Percentiles rank a stretch among this genome's conserved stretches.
Conservation (phyloP, 1,139 yeast genomes). For the Pichia sp. region DNA sequence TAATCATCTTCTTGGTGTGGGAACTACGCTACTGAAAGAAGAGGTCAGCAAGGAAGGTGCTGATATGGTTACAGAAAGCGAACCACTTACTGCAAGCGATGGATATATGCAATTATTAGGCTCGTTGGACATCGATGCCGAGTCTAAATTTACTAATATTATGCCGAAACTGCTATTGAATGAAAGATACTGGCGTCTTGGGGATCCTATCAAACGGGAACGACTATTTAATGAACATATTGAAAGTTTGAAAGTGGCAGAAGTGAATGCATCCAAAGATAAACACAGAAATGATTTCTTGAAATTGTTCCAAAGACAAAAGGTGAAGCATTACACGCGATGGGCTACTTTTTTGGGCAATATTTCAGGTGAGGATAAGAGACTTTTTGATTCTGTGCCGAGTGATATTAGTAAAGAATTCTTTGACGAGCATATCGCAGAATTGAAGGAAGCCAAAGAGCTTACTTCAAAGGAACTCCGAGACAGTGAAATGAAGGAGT, state of each 20-base stretch:
- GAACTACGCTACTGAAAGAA: too few relatives aligned
- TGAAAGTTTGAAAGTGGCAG: constrained; percentile 46
- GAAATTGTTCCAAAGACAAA: constrained; percentile 38
- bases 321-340: constrained; percentile 51
- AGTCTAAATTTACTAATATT: too few relatives aligned
- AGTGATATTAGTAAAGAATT: constrained; percentile 34
- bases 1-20: too few relatives aligned
- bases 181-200: constrained; percentile 63
- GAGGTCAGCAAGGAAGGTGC: too few relatives aligned
- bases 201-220: constrained; percentile 37
- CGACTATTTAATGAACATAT: constrained; percentile 59
- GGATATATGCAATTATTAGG: too few relatives aligned
- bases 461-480: constrained; percentile 28
- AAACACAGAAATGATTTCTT: constrained; percentile 50
- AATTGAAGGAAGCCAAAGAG: constrained; percentile 36
- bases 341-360: constrained; percentile 54
- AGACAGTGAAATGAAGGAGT: constrained; percentile 44
- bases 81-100: too few relatives aligned
- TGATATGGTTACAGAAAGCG: too few relatives aligned
- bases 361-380: constrained; percentile 58
- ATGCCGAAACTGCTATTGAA: too few relatives aligned
- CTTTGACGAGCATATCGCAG: constrained; percentile 42
- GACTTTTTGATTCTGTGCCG: constrained; percentile 46
- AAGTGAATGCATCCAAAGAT: constrained; percentile 46
- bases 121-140: too few relatives aligned